Conservation (phyloP, 495 filamentous ascomycete species). For the Xylaria venustula region DNA sequence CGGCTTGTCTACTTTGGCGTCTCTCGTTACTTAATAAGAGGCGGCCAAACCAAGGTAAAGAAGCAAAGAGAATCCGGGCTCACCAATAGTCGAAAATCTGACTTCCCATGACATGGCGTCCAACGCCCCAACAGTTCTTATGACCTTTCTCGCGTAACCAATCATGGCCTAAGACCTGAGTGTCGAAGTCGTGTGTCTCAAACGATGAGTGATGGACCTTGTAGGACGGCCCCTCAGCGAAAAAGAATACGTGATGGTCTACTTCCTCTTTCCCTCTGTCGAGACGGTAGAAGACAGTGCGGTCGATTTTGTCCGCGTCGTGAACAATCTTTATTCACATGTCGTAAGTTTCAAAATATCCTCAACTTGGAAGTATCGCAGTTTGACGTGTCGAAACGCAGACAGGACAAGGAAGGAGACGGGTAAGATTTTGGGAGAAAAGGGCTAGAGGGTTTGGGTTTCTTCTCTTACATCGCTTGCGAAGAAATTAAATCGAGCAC, state of each 20-base stretch:
- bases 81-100: constrained; percentile 73
- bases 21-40: no score
- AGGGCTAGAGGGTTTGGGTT: background rate
- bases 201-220: constrained; percentile 73
- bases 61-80: background rate
- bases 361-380: no score
- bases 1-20: no score
- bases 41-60: no score
- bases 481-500: constrained; percentile 64
- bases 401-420: no score
- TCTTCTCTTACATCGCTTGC: constrained; percentile 47
- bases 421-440: constrained; percentile 3
- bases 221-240: constrained; percentile 51
- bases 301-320: constrained; percentile 47
- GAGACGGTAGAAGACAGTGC: constrained; percentile 63
- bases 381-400: no score
- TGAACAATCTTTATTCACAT: constrained; percentile 40
- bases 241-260: constrained; percentile 76
- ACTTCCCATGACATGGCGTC: constrained; percentile 65
- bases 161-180: constrained; percentile 70
- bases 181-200: constrained; percentile 75
- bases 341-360: background rate
- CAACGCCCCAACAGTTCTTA: constrained; percentile 68
- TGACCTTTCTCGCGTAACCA: constrained; percentile 65
- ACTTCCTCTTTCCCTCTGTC: constrained; percentile 58